Evolutionary conservation across 805 yeast genomes (phyloP), one percentile per base, ranked within the genome.

Genomic region (Candida chilensis): DNA sequence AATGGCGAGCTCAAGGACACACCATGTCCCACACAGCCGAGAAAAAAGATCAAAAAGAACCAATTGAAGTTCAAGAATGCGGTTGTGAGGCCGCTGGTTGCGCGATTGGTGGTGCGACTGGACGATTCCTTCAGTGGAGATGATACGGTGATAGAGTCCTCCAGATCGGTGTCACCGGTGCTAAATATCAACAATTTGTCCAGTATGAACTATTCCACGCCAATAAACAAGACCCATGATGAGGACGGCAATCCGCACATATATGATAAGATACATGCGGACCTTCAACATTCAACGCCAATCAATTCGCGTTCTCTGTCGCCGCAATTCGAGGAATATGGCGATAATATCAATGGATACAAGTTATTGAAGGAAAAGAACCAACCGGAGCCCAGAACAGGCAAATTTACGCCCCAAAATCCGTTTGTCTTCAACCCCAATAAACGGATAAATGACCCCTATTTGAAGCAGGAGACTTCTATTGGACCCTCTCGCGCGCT

Each of bases 281-380:
- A n/a, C 6, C 13, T 22, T 22, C 25, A 22, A 22, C n/a, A n/a
- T n/a, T 22, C 25, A 7, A 22, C 25, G 25, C 25, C 25, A n/a
- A 8, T 22, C 7, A 22, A 22, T 22, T n/a, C n/a, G n/a, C n/a
- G n/a, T n/a, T n/a, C n/a, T n/a, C n/a, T n/a, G n/a, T 22, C 25
- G 6, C 25, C 25, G 7, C 11, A 22, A 6, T 22, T n/a, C 13
- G 25, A 22, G 13, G 25, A 22, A 22, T 22, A 22, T 22, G 25
- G 25, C 6, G 13, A 22, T n/a, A n/a, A 11, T 6, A n/a, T 22
- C 15, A 22, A 22, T 5, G 25, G 25, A 7, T 22, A n/a, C 12
- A 22, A 11, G 13, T 22, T 22, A 22, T n/a, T 22, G 6, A 22
- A 22, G 13, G 13, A 22, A n/a, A 22, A 22, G 12, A 22, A 11